Evolutionary conservation across 441 rosid genomes (phyloP), one percentile per base, ranked within the genome.

Genomic region (Pelargonium citronellum): DNA sequence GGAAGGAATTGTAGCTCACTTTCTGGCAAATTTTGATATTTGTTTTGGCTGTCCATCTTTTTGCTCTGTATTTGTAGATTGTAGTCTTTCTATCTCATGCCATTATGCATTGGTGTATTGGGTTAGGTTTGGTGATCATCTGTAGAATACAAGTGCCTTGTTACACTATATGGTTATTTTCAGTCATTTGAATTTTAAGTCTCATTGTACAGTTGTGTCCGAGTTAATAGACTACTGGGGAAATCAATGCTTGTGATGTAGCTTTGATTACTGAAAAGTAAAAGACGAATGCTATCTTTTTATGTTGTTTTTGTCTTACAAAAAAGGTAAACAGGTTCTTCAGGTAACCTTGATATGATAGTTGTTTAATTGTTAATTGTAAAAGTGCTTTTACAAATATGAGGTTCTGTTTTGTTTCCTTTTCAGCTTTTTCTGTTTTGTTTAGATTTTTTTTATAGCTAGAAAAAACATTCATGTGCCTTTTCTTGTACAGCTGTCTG

Each of bases 361-460:
- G 16, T 55, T 16, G 16, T 15, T 55, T 55, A 55, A 5, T 55
- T 55, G 8, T 30, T 30, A 17, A 15, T 55, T 55, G 19, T 55
- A 55, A 55, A 55, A 55, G 61, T 55, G 16, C 61, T 55, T 55
- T 55, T 15, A 55, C 16, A 20, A 15, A 16, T 55, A 24, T 55
- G 61, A 55, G 61, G 16, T 55, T 55, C 61, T 55, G 61, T 55
- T 55, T 55, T 55, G 58, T 17, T 55, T 55, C 24, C 61, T 16
- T 55, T 55, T 16, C 6, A 12, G 58, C 58, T 51, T 51, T 51
- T 16, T 51, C 17, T 51, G 15, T 15, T 51, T 51, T 51, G 3
- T 51, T 4, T n/a, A 51, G 16, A 16, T n/a, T 12, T 30, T 30
- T 43, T 43, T 7, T 43, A 7, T 43, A 43, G 0, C 47, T 7